A percentile compares a stretch with the other conserved stretches of the same genome.
phyloP scores from a whole-genome alignment of 768 basidiomycete species.

The Candolleomyces eurysporus region DNA sequence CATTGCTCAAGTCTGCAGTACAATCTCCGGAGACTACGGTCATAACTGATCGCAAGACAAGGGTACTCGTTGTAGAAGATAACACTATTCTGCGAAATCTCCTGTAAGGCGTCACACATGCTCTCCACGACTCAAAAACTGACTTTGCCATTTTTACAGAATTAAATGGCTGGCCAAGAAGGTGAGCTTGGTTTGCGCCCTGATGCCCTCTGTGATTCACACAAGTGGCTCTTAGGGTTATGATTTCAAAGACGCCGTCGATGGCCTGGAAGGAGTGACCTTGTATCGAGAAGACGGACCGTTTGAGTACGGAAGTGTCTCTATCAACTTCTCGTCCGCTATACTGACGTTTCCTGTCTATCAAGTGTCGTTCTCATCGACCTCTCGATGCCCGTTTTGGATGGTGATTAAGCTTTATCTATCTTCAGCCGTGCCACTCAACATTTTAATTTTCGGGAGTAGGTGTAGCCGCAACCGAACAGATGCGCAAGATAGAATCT shows the following conservation, averaged over 20 bases:
- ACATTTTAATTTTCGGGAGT: neutral
- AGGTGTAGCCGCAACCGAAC: conserved; percentile 81
- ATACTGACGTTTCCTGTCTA: neutral
- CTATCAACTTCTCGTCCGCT: neutral
- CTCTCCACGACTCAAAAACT: neutral
- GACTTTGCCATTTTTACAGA: conserved; percentile 20
- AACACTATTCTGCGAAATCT: conserved; percentile 82
- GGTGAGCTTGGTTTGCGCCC: conserved; percentile 23
- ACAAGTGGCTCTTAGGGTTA: conserved; percentile 47
- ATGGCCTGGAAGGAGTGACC: conserved; percentile 83
- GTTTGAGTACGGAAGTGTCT: conserved; percentile 68
- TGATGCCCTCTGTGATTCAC: conserved; percentile 8
- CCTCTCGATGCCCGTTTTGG: conserved; percentile 91
- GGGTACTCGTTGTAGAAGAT: conserved; percentile 87
- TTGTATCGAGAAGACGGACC: conserved; percentile 69
- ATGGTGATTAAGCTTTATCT: conserved; percentile 48
- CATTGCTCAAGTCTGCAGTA: conserved; percentile 66
- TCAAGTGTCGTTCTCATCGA: conserved; percentile 81
- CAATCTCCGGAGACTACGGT: conserved; percentile 39
- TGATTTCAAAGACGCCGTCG: conserved; percentile 73
- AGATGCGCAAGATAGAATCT: conserved; percentile 76
- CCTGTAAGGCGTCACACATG: conserved; percentile 49
- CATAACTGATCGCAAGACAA: conserved; percentile 41
- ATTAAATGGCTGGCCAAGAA: conserved; percentile 71
- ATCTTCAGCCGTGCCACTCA: neutral